A percentile compares a stretch with the other conserved stretches of the same genome.
phyloP scores from a whole-genome alignment of 495 filamentous ascomycete species.

The Penicillium subrubescens region DNA sequence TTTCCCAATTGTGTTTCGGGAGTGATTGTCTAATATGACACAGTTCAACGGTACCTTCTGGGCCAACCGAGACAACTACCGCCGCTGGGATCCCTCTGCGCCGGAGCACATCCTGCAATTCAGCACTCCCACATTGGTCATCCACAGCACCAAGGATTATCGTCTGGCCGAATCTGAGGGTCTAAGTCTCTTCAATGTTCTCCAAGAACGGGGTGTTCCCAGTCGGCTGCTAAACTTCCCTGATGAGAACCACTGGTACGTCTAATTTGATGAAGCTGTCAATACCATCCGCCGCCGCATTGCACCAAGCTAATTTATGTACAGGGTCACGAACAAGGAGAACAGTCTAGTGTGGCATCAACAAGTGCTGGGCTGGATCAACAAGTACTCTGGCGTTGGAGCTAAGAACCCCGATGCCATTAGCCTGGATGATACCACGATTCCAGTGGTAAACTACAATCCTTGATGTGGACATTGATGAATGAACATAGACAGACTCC shows the following conservation, averaged over 20 bases:
- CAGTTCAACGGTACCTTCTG: conserved; percentile 50
- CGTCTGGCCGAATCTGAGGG: conserved; percentile 47
- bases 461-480: conserved; percentile 14
- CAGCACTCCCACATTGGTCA: conserved; percentile 48
- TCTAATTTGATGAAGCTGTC: background rate
- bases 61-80: conserved; percentile 45
- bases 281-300: too few relatives aligned
- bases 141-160: conserved; percentile 50
- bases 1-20: conserved; percentile 17
- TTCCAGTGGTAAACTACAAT: conserved; percentile 37
- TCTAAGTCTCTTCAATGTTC: conserved; percentile 48
- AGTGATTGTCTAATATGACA: conserved; percentile 3
- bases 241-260: conserved; percentile 54
- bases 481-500: background rate
- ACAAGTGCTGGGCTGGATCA: conserved; percentile 53
- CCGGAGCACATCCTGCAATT: conserved; percentile 39
- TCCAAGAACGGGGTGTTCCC: conserved; percentile 53
- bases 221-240: conserved; percentile 61
- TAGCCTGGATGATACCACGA: conserved; percentile 34
- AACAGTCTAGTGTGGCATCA: conserved; percentile 52
- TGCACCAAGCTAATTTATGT: background rate
- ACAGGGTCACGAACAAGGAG: conserved; percentile 41
- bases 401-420: conserved; percentile 33
- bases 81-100: conserved; percentile 45
- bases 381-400: conserved; percentile 40